Base-by-base conservation (phyloP, 768 basidiomycete genomes). In the Trametes gibbosa region DNA sequence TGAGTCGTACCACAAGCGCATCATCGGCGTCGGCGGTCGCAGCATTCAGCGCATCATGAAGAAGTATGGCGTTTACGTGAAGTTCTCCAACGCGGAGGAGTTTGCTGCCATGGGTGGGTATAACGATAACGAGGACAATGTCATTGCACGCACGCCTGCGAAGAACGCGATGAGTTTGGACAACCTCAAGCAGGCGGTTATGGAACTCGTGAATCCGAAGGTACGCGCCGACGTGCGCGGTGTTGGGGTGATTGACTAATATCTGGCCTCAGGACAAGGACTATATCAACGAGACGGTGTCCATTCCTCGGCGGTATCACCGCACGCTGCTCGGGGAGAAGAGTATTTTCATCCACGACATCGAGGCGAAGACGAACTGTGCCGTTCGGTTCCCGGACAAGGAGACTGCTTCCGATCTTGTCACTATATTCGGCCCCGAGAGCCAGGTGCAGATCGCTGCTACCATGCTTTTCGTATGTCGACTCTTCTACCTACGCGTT, bases 1-100 rank as follows among this genome's bases (percentile, higher is more conserved):
- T 32, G 96, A 99, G 74, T 86, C 87, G 46, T 98, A 98, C 71
- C 96, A 98, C 78, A 98, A 98, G 73, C 90, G 97, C 61, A 99
- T 99, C 71, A 99, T 99, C 65, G 96, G 96, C 60, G 95, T 98
- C 35, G 95, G 94, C 34, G 96, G 96, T 27, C 87, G 95, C 69
- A 98, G 94, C 74, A 98, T 99, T 59, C 96, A 98, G 73, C 85
- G 94, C 59, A 98, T 99, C 75, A 99, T 99, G 96, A 98, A 98
- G 79, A 94, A 96, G 72, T 97, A 90, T 65, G 96, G 96, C n/a
- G 96, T 98, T 21, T 98, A 98, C 75, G 96, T 99, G 74, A 98
- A 98, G 75, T 99, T 98, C 69, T 93, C 92, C 23, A 98, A 98
- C 72, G 93, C 93, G 12, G 96, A 98, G 66, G 96, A 98, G 72